Percentiles rank a stretch among this genome's conserved stretches.
These are phyloP conservation scores for Miscanthus lutarioriparius DNA, from an alignment of 176 grass and related monocot genomes.

Conservation along the genomic window DNA sequence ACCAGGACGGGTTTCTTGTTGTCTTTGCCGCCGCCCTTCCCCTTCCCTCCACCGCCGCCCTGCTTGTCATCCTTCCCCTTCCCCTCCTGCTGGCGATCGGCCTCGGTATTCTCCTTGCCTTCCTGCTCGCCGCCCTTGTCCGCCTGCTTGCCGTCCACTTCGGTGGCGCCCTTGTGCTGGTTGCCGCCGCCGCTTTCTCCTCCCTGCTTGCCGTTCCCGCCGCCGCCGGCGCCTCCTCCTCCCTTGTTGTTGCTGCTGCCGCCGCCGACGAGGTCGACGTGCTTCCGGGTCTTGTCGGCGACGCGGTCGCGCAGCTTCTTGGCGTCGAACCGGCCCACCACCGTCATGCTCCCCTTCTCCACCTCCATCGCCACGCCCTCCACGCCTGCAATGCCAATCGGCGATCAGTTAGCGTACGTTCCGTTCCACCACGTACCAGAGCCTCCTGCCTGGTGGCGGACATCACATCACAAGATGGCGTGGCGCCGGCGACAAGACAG, in stretches of 20 bases:
- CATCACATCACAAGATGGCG: not conserved
- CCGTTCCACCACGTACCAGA: no score
- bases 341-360: conserved; percentile 57
- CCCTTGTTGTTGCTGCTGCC: not conserved
- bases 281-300: conserved; percentile 64
- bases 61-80: not conserved
- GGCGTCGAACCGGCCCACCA: conserved; percentile 72
- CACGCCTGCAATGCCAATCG: conserved; percentile 42
- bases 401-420: not conserved
- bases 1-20: conserved; percentile 34
- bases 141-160: conserved; percentile 22
- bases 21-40: conserved; percentile 42
- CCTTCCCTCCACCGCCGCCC: conserved; percentile 9
- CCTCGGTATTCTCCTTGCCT: not conserved
- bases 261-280: conserved; percentile 55
- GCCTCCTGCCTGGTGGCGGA: no score
- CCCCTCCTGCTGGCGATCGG: conserved; percentile 1
- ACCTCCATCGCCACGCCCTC: conserved; percentile 72
- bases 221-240: not conserved
- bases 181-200: not conserved
- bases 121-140: not conserved
- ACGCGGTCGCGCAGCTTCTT: conserved; percentile 72
- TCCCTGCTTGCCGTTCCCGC: not conserved
- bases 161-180: not conserved
- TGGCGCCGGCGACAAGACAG: no score